These are phyloP conservation scores for Globisporangium solare DNA, from an alignment of 352 stramenopile genomes.

Conservation along the genomic window DNA sequence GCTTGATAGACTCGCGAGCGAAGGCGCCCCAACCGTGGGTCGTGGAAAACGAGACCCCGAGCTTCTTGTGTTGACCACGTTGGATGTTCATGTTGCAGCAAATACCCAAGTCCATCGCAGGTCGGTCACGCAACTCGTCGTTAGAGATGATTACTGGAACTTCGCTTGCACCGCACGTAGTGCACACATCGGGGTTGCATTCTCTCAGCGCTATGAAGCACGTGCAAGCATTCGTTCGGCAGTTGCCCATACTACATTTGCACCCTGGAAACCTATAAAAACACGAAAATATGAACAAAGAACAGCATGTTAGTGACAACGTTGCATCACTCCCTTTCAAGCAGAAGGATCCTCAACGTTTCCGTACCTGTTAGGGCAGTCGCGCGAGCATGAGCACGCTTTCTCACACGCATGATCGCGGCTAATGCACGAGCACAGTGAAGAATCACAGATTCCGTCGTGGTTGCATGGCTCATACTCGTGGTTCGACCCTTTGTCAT, in stretches of 20 bases:
- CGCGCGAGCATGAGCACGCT: slow-evolving; percentile 73
- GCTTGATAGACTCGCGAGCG: slow-evolving; percentile 53
- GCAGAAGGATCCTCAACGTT: neutral
- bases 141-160: slow-evolving; percentile 35
- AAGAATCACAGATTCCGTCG: slow-evolving; percentile 51
- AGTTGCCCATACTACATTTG: slow-evolving; percentile 50
- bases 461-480: slow-evolving; percentile 82
- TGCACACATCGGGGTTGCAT: slow-evolving; percentile 54
- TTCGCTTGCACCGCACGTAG: slow-evolving; percentile 58
- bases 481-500: slow-evolving; percentile 57
- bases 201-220: slow-evolving; percentile 57
- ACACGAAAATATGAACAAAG: neutral
- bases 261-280: slow-evolving; percentile 42
- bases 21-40: slow-evolving; percentile 68
- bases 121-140: slow-evolving; percentile 19
- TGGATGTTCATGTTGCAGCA: slow-evolving; percentile 69
- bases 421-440: slow-evolving; percentile 64
- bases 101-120: slow-evolving; percentile 44
- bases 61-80: slow-evolving; percentile 53
- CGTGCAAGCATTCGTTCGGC: slow-evolving; percentile 53
- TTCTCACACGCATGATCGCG: slow-evolving; percentile 80
- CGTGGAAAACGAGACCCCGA: slow-evolving; percentile 51
- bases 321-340: neutral
- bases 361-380: slow-evolving; percentile 64
- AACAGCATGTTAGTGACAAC: slow-evolving; percentile 6